Base-by-base conservation (phyloP, 1,139 yeast genomes). In the Candida albicans region DNA sequence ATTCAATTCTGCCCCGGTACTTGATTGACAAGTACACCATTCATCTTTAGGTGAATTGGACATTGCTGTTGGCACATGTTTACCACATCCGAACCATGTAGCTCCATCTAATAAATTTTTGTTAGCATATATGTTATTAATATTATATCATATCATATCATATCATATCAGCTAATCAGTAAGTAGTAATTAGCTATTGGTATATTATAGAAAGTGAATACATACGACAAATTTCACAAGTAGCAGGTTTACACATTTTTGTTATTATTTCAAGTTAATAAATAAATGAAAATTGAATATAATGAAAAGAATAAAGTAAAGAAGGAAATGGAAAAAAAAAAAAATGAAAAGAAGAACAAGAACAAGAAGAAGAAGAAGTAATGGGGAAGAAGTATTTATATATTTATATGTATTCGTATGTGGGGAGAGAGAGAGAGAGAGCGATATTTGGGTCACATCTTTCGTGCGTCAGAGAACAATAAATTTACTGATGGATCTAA, bases 21-120 rank as follows among this genome's bases (percentile, higher is more conserved):
- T 42, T 15, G 55, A 50, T 39, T 52, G 54, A 50, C 71, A 66
- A 11, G 58, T 56, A 45, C 71, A 66, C 68, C 77, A 73, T 34
- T 65, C 49, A 4, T 58, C 65, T 44, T 64, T 63, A 10, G 75
- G 67, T 11, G 59, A 55, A 5, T 52, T 46, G 15, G 54, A 51
- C 77, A 75, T 69, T 14, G 76, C 77, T 1, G 53, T 33, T 8
- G 75, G 67, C 35, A 74, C 61, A 49, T 75, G 80, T 33, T 53
- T 44, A 2, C 79, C 80, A 56, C 80, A 75, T 15, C 80, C 80
- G 39, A 54, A 53, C 79, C 79, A 75, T 24, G 78, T 52, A 18
- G 59, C 50, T 31, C 58, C 57, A 12, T 53, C 68, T 65, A 47
- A 3, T n/a, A 3, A 6, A 15, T 37, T n/a, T 11, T 24, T 6